Base-by-base conservation (phyloP, 176 grass and related monocot genomes). In the Oryza glumipatula region DNA sequence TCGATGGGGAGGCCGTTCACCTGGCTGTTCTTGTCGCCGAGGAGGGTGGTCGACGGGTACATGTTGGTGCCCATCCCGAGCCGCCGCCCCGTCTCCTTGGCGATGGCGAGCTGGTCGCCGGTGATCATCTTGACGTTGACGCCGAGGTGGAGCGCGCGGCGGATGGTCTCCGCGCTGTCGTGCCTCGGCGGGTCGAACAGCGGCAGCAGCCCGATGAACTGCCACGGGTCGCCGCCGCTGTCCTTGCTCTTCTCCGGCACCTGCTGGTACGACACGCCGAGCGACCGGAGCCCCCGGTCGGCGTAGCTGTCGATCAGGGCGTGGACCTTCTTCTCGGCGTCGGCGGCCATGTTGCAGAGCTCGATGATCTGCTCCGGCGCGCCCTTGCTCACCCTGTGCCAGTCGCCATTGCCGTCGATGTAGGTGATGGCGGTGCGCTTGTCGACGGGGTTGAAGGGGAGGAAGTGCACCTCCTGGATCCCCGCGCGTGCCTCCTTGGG, bases 111-210 rank as follows among this genome's bases (percentile, higher is more conserved):
- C 85, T 98, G 95, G 82, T 98, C 95, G 1, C 93, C 95, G 21
- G 93, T 95, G 91, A 98, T 98, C 95, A 98, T 98, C 93, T 98
- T 98, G 12, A 98, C 95, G 74, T 93, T 93, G 2, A 95, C 95
- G 8, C 93, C 95, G 3, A 98, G 91, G 67, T 88, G 76, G 33
- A 95, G 95, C 54, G 95, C 93, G 9, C 80, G 90, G 24, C 89
- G 91, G 75, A 98, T 98, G 79, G 95, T 98, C 85, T 98, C 95
- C 0, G 95, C 89, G 84, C 95, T 98, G 82, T 98, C 95, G 72
- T 98, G 91, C 28, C 95, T 84, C 15, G 95, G 95, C 4, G 95
- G 95, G 73, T 98, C 91, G 67, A 98, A 98, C 26, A 98, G 89
- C 3, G 95, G 95, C 10, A 98, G 79, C 15, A 98, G 73, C 0